These are phyloP conservation scores for Colletotrichum camelliae DNA, from an alignment of 2,329 filamentous ascomycete genomes.

Conservation along the genomic window DNA sequence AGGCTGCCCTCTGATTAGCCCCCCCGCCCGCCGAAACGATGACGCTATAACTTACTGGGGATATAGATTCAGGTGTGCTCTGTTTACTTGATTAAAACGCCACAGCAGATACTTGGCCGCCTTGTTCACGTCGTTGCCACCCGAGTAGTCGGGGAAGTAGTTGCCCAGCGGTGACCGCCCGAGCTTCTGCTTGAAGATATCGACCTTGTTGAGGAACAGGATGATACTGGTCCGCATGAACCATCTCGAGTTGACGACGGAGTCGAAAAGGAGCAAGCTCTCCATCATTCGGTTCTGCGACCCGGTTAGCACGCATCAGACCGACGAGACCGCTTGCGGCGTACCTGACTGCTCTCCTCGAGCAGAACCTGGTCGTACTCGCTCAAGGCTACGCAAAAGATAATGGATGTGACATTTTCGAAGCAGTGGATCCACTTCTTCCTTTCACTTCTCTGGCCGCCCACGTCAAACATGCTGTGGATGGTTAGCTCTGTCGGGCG, in stretches of 20 bases:
- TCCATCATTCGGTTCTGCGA: slow-evolving; percentile 98
- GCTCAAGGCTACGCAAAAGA: slow-evolving; percentile 97
- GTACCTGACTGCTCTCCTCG: slow-evolving; percentile 95
- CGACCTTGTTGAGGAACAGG: slow-evolving; percentile 97
- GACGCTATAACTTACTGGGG: slow-evolving; percentile 78
- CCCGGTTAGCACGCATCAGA: slow-evolving; percentile 21
- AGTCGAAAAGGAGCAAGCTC: slow-evolving; percentile 93
- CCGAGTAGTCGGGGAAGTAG: slow-evolving; percentile 98
- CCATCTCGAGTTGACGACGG: slow-evolving; percentile 98
- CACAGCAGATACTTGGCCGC: slow-evolving; percentile 97
- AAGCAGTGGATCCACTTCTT: slow-evolving; percentile 99
- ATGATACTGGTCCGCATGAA: slow-evolving; percentile 99
- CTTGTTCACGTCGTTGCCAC: slow-evolving; percentile 96
- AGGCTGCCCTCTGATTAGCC: slow-evolving; percentile 62
- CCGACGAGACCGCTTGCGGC: slow-evolving; percentile 24
- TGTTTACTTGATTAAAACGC: slow-evolving; percentile 98
- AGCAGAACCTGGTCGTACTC: slow-evolving; percentile 98
- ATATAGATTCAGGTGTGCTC: slow-evolving; percentile 94
- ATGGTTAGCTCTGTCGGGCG: neutral
- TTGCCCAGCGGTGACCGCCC: slow-evolving; percentile 87
- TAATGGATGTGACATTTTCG: slow-evolving; percentile 99
- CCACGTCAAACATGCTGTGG: slow-evolving; percentile 96
- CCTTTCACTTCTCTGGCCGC: slow-evolving; percentile 93
- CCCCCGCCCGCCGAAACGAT: neutral
- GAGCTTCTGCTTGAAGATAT: slow-evolving; percentile 96